Conservation (phyloP, 75 land plant genomes). For the Sequoia sempervirens region DNA sequence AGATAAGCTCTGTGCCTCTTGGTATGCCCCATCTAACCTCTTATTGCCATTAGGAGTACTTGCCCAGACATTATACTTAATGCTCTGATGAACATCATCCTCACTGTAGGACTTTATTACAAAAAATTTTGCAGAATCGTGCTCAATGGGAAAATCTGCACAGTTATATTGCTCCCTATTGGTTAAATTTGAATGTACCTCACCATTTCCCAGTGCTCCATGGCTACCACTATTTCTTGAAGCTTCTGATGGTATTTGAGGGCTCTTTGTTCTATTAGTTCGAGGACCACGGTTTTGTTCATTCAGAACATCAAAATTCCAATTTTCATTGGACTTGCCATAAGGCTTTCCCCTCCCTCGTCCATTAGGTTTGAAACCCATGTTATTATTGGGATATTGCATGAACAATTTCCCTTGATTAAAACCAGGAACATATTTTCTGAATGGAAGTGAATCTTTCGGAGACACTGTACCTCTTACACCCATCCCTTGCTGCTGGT, state of each 20-base stretch:
- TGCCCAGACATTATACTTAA: constrained; percentile 32
- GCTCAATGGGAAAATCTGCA: constrained; percentile 26
- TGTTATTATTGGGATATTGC: constrained; percentile 8
- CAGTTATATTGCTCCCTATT: constrained; percentile 40
- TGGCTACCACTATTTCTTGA: constrained; percentile 22
- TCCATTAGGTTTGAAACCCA: constrained; percentile 47
- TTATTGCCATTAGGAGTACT: constrained; percentile 34
- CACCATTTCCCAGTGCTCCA: constrained; percentile 37
- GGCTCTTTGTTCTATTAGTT: constrained; percentile 49
- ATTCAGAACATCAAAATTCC: constrained; percentile 63
- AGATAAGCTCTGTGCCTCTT: constrained; percentile 15
- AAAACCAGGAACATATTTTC: constrained; percentile 1
- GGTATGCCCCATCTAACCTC: constrained; percentile 25
- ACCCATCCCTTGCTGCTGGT: constrained; percentile 11
- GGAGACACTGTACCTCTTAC: background rate
- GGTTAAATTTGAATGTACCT: constrained; percentile 17
- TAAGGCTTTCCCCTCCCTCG: constrained; percentile 43
- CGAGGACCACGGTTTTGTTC: constrained; percentile 94
- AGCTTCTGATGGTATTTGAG: constrained; percentile 37
- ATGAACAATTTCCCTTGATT: constrained; percentile 14
- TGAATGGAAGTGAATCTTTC: background rate
- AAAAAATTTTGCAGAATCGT: constrained; percentile 24
- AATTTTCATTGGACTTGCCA: constrained; percentile 62
- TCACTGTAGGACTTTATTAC: constrained; percentile 33
- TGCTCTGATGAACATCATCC: constrained; percentile 36